A percentile compares a stretch with the other conserved stretches of the same genome.
Evolutionary conservation across 352 stramenopile species (phyloP).

Genomic region (Globisporangium echinulatum): DNA sequence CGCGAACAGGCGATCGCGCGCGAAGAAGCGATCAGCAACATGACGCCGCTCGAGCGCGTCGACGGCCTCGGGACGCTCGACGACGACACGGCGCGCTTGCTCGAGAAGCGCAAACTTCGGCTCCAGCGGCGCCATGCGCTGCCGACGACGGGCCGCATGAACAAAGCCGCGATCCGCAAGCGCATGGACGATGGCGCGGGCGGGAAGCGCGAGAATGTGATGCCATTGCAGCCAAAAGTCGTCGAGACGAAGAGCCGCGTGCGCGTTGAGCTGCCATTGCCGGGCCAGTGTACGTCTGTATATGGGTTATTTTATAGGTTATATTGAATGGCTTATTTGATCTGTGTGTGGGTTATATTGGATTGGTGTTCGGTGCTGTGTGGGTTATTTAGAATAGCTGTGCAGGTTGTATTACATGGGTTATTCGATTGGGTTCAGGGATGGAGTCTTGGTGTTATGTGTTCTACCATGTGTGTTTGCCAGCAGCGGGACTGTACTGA

Average conservation of each 20-base stretch:
- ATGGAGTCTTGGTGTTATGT: too few relatives aligned
- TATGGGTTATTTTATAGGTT: neutral
- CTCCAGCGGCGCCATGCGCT: constrained; percentile 57
- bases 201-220: constrained; percentile 74
- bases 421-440: too few relatives aligned
- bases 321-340: neutral
- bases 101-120: constrained; percentile 74
- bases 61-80: constrained; percentile 62
- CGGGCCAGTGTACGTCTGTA: constrained; percentile 62
- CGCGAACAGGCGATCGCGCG: constrained; percentile 42
- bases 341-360: too few relatives aligned
- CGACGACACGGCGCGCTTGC: constrained; percentile 58
- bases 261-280: constrained; percentile 63
- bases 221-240: constrained; percentile 51
- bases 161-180: constrained; percentile 70
- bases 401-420: too few relatives aligned
- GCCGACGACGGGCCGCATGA: constrained; percentile 56
- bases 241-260: constrained; percentile 62
- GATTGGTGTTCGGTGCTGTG: too few relatives aligned
- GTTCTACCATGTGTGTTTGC: too few relatives aligned
- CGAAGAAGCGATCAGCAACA: constrained; percentile 68
- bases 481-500: too few relatives aligned
- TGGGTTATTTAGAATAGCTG: too few relatives aligned
- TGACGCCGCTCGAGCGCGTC: constrained; percentile 65
- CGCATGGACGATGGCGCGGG: constrained; percentile 67